Conservation (phyloP, 768 basidiomycete genomes). For the Mycena alexandri region DNA sequence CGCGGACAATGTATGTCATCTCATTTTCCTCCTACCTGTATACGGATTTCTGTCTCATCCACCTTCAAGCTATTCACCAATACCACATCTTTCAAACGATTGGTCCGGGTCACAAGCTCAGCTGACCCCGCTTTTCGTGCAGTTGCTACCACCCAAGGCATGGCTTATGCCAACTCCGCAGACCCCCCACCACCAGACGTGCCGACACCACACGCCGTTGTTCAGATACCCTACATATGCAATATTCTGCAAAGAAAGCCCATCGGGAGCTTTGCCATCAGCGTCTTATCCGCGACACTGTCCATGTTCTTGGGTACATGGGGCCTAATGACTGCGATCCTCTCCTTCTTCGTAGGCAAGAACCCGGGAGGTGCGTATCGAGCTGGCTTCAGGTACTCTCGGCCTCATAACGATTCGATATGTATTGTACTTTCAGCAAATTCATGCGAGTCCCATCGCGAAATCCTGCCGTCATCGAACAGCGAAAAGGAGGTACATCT, state of each 20-base stretch:
- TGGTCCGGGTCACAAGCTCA: slow-evolving; percentile 3
- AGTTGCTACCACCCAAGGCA: slow-evolving; percentile 19
- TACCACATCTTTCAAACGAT: slow-evolving; percentile 27
- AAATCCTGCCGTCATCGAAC: slow-evolving; percentile 10
- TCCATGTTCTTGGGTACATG: slow-evolving; percentile 33
- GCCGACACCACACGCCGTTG: slow-evolving; percentile 22
- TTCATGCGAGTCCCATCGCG: slow-evolving; percentile 9
- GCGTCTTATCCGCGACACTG: slow-evolving; percentile 25
- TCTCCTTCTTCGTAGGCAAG: slow-evolving; percentile 2
- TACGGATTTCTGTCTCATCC: slow-evolving; percentile 1
- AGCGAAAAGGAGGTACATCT: slow-evolving; percentile 11
- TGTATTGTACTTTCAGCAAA: neutral
- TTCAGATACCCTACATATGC: slow-evolving; percentile 30
- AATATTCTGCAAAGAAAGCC: slow-evolving; percentile 27
- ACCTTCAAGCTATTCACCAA: slow-evolving; percentile 31
- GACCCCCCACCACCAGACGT: slow-evolving; percentile 10
- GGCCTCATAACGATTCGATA: slow-evolving; percentile 17
- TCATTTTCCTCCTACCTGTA: neutral
- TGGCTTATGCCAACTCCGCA: slow-evolving; percentile 26
- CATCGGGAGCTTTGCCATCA: slow-evolving; percentile 28
- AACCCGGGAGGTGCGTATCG: slow-evolving; percentile 4
- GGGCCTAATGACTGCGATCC: slow-evolving; percentile 12
- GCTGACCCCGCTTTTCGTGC: slow-evolving; percentile 18
- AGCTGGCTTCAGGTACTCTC: slow-evolving; percentile 9
- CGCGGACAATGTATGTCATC: slow-evolving; percentile 22